These are phyloP conservation scores for Trichoderma parareesei DNA, from an alignment of 495 filamentous ascomycete genomes.

Conservation along the genomic window DNA sequence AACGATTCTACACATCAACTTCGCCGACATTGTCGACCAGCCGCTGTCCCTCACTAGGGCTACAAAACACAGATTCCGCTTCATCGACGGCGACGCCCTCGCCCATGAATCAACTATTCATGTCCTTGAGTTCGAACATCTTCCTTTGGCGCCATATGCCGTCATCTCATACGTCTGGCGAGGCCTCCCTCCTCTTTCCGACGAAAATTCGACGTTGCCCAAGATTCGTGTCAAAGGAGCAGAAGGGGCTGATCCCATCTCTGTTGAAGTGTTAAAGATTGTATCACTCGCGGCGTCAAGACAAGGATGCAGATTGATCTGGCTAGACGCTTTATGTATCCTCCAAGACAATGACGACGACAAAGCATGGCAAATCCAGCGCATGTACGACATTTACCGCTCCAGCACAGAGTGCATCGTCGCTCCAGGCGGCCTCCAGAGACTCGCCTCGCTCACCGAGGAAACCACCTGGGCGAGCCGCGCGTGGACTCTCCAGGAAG, in stretches of 20 bases:
- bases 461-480: background rate
- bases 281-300: background rate
- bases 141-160: background rate
- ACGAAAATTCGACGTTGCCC: background rate
- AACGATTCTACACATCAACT: background rate
- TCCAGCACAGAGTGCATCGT: conserved; percentile 3
- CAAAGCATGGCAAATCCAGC: conserved; percentile 14
- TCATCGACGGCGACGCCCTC: background rate
- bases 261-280: background rate
- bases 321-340: conserved; percentile 12
- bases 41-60: background rate
- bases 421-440: background rate
- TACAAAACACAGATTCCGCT: background rate
- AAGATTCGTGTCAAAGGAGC: background rate
- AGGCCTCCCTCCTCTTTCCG: background rate
- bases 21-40: background rate
- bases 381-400: conserved; percentile 14
- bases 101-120: background rate
- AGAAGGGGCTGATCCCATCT: background rate
- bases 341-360: conserved; percentile 1
- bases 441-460: background rate
- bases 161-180: conserved; percentile 4
- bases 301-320: background rate
- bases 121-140: background rate
- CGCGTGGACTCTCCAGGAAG: background rate